These are phyloP conservation scores for Aspergillus latus DNA, from an alignment of 2,329 filamentous ascomycete genomes.

Conservation along the genomic window DNA sequence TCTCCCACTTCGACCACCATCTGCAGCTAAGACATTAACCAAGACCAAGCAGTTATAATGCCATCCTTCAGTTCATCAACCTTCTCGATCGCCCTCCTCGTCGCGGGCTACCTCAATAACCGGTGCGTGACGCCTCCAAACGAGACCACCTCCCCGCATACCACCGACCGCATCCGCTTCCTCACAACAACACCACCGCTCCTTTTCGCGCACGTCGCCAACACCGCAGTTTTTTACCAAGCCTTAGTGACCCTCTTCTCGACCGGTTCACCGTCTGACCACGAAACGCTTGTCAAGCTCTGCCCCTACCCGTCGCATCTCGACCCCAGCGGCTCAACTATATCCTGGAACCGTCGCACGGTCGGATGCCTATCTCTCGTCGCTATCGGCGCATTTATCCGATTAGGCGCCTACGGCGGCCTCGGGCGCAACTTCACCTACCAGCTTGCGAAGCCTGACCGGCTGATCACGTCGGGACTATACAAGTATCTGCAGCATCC, in stretches of 20 bases:
- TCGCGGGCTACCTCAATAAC: constrained; percentile 18
- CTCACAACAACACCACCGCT: constrained; percentile 14
- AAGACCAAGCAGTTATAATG: constrained; percentile 10
- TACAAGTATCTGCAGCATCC: constrained; percentile 55
- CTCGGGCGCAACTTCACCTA: constrained; percentile 58
- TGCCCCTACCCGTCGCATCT: constrained; percentile 22
- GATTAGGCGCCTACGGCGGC: constrained; percentile 43
- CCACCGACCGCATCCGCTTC: constrained; percentile 21
- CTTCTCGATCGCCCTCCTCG: constrained; percentile 19
- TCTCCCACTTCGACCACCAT: background rate
- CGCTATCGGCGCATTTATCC: constrained; percentile 26
- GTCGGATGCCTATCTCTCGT: constrained; percentile 21
- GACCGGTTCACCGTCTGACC: constrained; percentile 1
- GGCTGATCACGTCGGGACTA: constrained; percentile 49
- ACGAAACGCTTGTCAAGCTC: constrained; percentile 9
- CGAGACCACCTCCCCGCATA: constrained; percentile 6
- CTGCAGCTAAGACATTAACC: background rate
- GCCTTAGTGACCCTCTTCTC: constrained; percentile 20
- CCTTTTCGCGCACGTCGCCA: constrained; percentile 11
- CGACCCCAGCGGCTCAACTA: constrained; percentile 13
- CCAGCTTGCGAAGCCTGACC: constrained; percentile 48
- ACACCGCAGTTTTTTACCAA: constrained; percentile 22
- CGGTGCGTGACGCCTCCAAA: constrained; percentile 27
- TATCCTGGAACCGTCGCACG: constrained; percentile 27
- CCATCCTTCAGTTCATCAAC: constrained; percentile 9